Evolutionary conservation across 805 yeast genomes (phyloP).

Genomic region (Wickerhamomyces bisporus): DNA sequence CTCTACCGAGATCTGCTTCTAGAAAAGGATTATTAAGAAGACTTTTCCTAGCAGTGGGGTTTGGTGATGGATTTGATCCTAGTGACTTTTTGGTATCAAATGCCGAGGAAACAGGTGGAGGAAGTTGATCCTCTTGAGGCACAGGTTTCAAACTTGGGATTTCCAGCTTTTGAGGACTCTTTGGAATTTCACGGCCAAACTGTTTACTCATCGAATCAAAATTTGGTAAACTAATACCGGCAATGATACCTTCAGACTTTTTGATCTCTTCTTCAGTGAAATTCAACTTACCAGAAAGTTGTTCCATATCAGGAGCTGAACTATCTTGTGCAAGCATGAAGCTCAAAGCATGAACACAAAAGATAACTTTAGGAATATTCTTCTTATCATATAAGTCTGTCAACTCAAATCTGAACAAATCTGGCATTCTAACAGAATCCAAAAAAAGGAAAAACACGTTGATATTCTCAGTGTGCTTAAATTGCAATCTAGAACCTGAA

Average conservation of each 20-base stretch:
- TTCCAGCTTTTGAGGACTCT: slow-evolving; percentile 18
- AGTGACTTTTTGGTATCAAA: no score
- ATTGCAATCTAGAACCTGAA: slow-evolving; percentile 62
- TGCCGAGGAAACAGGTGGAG: no score
- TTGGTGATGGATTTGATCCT: no score
- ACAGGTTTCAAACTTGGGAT: slow-evolving; percentile 10
- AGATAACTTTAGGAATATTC: slow-evolving; percentile 89
- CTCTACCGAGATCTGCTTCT: neutral
- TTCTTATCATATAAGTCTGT: slow-evolving; percentile 91
- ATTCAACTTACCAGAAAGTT: slow-evolving; percentile 54
- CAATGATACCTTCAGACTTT: slow-evolving; percentile 57
- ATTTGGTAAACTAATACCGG: slow-evolving; percentile 72
- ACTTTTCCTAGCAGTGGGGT: no score
- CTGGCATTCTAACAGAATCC: slow-evolving; percentile 71
- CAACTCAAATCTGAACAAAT: slow-evolving; percentile 81
- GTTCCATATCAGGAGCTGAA: slow-evolving; percentile 54
- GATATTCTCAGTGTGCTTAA: slow-evolving; percentile 90
- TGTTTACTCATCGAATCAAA: slow-evolving; percentile 52
- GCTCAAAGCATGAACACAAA: slow-evolving; percentile 85
- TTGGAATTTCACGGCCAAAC: slow-evolving; percentile 26
- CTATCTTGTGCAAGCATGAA: slow-evolving; percentile 56
- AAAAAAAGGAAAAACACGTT: slow-evolving; percentile 72
- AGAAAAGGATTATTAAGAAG: neutral
- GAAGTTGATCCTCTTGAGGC: no score
- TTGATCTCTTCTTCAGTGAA: slow-evolving; percentile 67